Base-by-base conservation (phyloP, 2,329 filamentous ascomycete species). In the Emergomyces africanus region DNA sequence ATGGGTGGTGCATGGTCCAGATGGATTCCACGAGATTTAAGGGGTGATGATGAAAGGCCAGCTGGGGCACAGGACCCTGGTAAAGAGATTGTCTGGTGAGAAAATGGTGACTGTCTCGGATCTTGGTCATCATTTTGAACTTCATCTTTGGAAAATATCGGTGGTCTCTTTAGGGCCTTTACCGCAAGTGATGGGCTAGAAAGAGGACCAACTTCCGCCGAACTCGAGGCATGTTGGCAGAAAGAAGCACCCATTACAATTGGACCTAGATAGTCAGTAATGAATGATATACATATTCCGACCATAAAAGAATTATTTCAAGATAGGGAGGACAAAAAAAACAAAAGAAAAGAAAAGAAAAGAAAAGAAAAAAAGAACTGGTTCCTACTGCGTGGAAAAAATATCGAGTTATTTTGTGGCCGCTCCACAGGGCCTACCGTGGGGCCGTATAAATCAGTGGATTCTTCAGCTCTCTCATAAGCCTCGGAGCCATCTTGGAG, bases 1-100 rank as follows among this genome's bases (percentile, higher is more conserved):
- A 77, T 67, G 1, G 79, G 77, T 6, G 70, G 68, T 23, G 70
- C 67, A 66, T 73, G 73, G 65, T 35, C 66, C 49, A 60, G 66
- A 64, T 37, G 70, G 63, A 59, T 74, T 61, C 58, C 62, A 37
- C 58, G 53, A 10, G 62, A 59, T 37, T 63, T 48, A n/a, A 54
- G 56, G 20, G 58, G 59, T 5, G 62, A 62, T 18, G 48, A 14
- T 18, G 50, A 59, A 25, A 35, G 41, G 25, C 30, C 33, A 39
- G 2, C 33, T 2, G 1, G 9, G n/a, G n/a, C 20, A 23, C 12
- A 28, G 5, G 15, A 15, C 8, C n/a, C 41, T 51, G 41, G 49
- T 23, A 37, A 33, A 2, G 39, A 33, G 53, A 37, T 28, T n/a
- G 23, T 39, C 23, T 48, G 48, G 37, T 42, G 18, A 54, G 56